Conservation (phyloP, 2,329 filamentous ascomycete genomes). For the Alternaria ethzedia region DNA sequence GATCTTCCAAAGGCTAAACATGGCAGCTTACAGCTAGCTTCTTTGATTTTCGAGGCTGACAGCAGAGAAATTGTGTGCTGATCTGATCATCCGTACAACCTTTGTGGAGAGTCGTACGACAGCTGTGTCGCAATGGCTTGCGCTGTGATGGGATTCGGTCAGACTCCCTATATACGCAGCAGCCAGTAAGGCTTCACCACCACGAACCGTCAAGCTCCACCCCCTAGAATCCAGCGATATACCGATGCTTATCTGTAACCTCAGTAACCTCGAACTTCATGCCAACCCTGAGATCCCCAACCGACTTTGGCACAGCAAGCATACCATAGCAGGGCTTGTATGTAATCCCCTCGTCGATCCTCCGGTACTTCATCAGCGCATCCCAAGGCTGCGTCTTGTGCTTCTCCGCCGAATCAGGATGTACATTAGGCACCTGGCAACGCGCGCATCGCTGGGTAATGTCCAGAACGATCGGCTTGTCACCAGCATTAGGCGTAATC, state of each 20-base stretch:
- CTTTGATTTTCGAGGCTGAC: neutral
- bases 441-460: constrained; percentile 65
- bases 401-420: constrained; percentile 66
- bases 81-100: neutral
- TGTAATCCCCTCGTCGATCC: constrained; percentile 66
- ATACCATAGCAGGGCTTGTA: constrained; percentile 73
- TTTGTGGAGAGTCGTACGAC: neutral
- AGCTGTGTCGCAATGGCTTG: neutral
- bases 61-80: neutral
- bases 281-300: constrained; percentile 63
- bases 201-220: neutral
- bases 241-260: constrained; percentile 64
- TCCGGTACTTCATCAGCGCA: constrained; percentile 65
- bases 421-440: constrained; percentile 70
- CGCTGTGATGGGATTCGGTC: neutral
- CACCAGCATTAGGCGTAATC: constrained; percentile 38
- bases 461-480: constrained; percentile 56
- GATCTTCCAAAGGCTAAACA: neutral
- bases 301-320: constrained; percentile 66
- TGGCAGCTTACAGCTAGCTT: neutral
- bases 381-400: constrained; percentile 67
- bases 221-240: constrained; percentile 50
- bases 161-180: neutral
- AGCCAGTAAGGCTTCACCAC: too few relatives aligned
- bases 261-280: constrained; percentile 65